Percentiles rank a stretch among this genome's conserved stretches.
These are phyloP conservation scores for Verticillium klebahnii DNA, from an alignment of 2,329 filamentous ascomycete genomes.

Conservation along the genomic window DNA sequence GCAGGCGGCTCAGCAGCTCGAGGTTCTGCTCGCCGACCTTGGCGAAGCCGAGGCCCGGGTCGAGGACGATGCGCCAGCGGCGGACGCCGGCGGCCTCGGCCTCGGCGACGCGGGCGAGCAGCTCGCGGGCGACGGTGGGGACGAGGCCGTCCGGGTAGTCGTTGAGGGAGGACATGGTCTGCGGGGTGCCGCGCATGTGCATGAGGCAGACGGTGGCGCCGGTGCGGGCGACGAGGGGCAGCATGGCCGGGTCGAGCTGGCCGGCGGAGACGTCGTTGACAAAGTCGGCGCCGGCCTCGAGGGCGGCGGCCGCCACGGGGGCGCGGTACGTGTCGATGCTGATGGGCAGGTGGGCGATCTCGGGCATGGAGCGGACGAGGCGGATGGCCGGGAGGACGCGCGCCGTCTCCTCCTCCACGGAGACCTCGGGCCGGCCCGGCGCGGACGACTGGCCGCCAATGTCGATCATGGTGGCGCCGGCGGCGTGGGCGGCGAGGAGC, in stretches of 20 bases:
- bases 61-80: conserved; percentile 90
- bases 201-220: conserved; percentile 79
- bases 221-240: conserved; percentile 70
- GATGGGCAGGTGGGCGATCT: conserved; percentile 62
- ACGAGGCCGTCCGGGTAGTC: conserved; percentile 66
- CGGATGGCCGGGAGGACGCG: conserved; percentile 77
- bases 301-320: conserved; percentile 70
- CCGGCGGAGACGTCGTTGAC: conserved; percentile 94
- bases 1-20: conserved; percentile 65
- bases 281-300: conserved; percentile 79
- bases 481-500: conserved; percentile 56
- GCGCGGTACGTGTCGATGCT: conserved; percentile 93
- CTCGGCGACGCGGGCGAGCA: conserved; percentile 63
- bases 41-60: conserved; percentile 91
- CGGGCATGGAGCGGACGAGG: conserved; percentile 63
- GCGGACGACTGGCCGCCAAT: conserved; percentile 91
- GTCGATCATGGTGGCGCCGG: conserved; percentile 81
- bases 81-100: conserved; percentile 79
- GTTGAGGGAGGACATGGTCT: conserved; percentile 69
- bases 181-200: conserved; percentile 89
- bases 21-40: conserved; percentile 81
- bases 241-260: conserved; percentile 72
- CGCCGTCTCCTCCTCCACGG: conserved; percentile 66
- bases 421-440: conserved; percentile 66
- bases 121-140: conserved; percentile 60